These are phyloP conservation scores for Fusarium xyrophilum DNA, from an alignment of 2,329 filamentous ascomycete species.

Conservation along the genomic window DNA sequence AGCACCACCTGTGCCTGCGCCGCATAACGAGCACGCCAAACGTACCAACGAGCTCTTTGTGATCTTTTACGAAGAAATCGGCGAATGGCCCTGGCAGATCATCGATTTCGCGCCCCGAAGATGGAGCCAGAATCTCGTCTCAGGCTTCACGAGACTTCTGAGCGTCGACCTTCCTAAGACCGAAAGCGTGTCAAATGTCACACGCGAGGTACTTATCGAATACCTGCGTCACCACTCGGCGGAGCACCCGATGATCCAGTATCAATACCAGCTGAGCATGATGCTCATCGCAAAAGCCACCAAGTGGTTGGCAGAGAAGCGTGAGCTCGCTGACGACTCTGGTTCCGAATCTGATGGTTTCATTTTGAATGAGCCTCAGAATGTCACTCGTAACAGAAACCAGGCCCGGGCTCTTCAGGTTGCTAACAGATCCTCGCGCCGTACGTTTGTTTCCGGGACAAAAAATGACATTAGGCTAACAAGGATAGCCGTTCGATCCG, in stretches of 20 bases:
- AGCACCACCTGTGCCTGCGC: background rate
- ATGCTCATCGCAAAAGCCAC: background rate
- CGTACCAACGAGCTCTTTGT: background rate
- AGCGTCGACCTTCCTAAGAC: background rate
- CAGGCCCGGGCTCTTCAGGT: background rate
- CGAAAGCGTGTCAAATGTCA: background rate
- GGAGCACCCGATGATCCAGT: fast-evolving
- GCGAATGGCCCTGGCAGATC: conserved; percentile 14
- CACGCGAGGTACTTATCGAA: background rate
- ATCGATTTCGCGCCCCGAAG: background rate
- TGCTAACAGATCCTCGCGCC: background rate
- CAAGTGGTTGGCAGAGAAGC: conserved; percentile 1
- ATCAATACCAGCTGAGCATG: background rate
- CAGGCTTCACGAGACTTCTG: background rate
- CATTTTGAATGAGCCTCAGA: background rate
- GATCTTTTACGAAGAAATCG: background rate
- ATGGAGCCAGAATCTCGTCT: background rate
- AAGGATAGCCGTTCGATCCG: background rate
- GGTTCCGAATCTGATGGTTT: background rate
- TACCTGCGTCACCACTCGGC: background rate
- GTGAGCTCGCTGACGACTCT: background rate
- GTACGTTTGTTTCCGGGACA: background rate
- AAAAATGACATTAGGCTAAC: background rate
- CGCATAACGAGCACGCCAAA: background rate
- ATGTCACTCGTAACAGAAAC: background rate